Evolutionary conservation across 371 early-diverging fungal species (phyloP).

Genomic region (Apophysomyces sp.): DNA sequence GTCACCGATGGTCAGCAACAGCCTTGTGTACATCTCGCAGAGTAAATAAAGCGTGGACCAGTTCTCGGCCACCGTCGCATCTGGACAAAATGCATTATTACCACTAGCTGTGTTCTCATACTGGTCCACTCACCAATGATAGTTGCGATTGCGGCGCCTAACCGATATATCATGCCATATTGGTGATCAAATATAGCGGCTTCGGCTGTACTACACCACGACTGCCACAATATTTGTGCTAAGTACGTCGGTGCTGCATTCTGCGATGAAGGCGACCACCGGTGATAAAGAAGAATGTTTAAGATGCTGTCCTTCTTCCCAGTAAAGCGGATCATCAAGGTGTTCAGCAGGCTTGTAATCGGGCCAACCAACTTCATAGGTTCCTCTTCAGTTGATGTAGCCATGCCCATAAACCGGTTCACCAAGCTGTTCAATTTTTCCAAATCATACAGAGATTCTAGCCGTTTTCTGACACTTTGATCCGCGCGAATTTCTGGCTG

Average conservation of each 20-base stretch:
- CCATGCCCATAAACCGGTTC: constrained; percentile 29
- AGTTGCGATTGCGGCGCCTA: neutral
- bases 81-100: neutral
- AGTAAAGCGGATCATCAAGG: constrained; percentile 63
- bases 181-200: constrained; percentile 18
- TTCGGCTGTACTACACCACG: constrained; percentile 21
- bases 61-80: constrained; percentile 25
- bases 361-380: constrained; percentile 15
- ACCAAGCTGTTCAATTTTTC: constrained; percentile 47
- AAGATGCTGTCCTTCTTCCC: constrained; percentile 54
- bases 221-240: constrained; percentile 28
- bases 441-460: constrained; percentile 45
- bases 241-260: constrained; percentile 8
- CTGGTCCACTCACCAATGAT: constrained; percentile 15
- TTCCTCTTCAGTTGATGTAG: constrained; percentile 11
- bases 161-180: constrained; percentile 5
- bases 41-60: constrained; percentile 68
- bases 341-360: constrained; percentile 50
- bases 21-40: constrained; percentile 72
- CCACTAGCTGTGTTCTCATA: no score
- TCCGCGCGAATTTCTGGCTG: constrained; percentile 21
- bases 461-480: constrained; percentile 45
- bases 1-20: constrained; percentile 79
- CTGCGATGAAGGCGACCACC: constrained; percentile 10
- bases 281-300: constrained; percentile 52